Evolutionary conservation across 208 protist species (phyloP), one percentile per base, ranked within the genome.

Genomic region (Trypanosoma caninum): DNA sequence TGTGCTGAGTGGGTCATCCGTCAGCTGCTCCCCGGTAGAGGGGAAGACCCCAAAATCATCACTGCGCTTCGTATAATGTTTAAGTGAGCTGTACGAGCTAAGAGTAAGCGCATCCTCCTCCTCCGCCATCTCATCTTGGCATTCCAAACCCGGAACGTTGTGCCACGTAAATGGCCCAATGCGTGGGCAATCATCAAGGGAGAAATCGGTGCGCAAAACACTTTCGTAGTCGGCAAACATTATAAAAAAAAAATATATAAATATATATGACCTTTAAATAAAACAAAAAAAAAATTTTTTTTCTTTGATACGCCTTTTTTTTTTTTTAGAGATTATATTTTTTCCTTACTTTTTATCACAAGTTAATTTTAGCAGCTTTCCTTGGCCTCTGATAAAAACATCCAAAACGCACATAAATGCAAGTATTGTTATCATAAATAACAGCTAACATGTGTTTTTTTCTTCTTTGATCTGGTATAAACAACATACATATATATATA

Each of bases 161-260:
- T 91, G 84, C 69, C 83, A 91, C 18, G 87, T 91, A 67, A 94
- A 94, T 23, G 87, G 87, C 5, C 87, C 87, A 23, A 94, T 62
- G 27, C 64, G 78, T 1, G 87, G 84, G 68, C 83, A 91, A 69
- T 89, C 74, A 35, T 86, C 74, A 59, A 94, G 63, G 37, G 62
- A 63, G 59, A 94, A 94, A 70, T 84, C 81, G 60, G 82, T 88
- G 45, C 68, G 70, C 73, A 84, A 73, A 25, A 93, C 69, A 31
- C 68, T 62, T 45, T 93, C 83, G 47, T 80, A 93, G 58, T 87
- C 78, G 22, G 68, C 56, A 51, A 80, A 80, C 82, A 93, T 89
- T 69, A 31, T 54, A 20, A 18, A 46, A 45, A n/a, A n/a, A 54
- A 47, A 23, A 20, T 79, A 23, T 30, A 58, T 74, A 25, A 3